Evolutionary conservation across 306 rosid species (phyloP), one percentile per base, ranked within the genome.

Genomic region (Trifolium subterraneum): DNA sequence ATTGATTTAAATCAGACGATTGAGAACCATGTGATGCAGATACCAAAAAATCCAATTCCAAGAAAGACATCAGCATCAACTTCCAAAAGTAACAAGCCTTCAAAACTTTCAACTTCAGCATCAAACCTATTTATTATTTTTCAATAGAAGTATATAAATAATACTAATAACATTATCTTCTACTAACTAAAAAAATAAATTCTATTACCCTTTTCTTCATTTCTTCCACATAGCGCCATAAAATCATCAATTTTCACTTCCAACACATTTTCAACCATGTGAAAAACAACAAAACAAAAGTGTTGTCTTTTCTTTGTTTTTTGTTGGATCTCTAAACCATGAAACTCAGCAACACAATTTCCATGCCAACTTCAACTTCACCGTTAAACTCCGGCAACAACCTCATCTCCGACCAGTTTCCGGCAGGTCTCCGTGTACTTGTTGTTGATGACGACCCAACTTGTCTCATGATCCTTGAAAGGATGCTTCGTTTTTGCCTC

Each of bases 391-490:
- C 90, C 31, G 80, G 33, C 3, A 71, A 84, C 63, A 75, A 84
- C 63, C 78, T 20, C 3, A 48, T 81, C 68, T 85, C 68, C 65
- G 96, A 90, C 84, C 89, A 86, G 87, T 95, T 95, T 71, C 99
- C 99, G 85, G 96, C 64, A 7, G 99, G 99, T 39, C 89, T 95
- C 8, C 84, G 99, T 33, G 99, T 95, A 3, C 86, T 95, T 9
- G 93, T 95, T 7, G 99, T 95, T 0, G 99, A 95, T 38, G 99
- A 95, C 85, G 99, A 95, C 82, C 93, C 97, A 15, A 95, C 99
- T 0, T 95, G 99, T 50, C 96, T 95, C 13, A 81, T 85, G 93
- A 92, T 95, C 89, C 89, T 95, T 73, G 98, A 95, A 84, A 90
- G 72, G 90, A 95, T 95, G 99, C 98, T 95, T 8, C 81, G 84